Evolutionary conservation across 2,329 filamentous ascomycete genomes (phyloP), one percentile per base, ranked within the genome.

Genomic region (Talaromyces islandicus): DNA sequence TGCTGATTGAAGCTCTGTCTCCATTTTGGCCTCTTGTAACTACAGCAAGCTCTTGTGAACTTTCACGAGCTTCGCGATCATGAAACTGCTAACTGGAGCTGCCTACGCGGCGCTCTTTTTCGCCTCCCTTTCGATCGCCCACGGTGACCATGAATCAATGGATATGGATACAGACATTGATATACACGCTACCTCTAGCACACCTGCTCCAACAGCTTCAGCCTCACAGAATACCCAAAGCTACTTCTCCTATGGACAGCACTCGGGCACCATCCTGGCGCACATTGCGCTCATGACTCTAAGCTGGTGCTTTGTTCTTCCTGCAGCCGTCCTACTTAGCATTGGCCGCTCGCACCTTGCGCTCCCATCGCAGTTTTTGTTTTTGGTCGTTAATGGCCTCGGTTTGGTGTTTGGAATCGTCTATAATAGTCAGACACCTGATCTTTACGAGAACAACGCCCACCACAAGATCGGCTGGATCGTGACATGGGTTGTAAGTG

Each of bases 381-480:
- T 93, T 71, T 73, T 89, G 50, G 75, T 80, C 1, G 71, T 81
- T 35, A 91, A 92, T 70, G 81, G 79, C 2, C 65, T 88, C 1
- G 90, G 88, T 19, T 66, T 92, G 27, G 69, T 90, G 12, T 71
- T 89, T 25, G 86, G 84, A 7, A 81, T 84, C 55, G 77, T 91
- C 35, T 96, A 96, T 78, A 91, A 94, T 71, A 81, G 83, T 60
- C 85, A 83, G 64, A 96, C 91, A 0, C 91, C 92, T 0, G 90
- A 96, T 70, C 78, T 97, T 21, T 97, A 96, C 71, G 86, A 87
- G 30, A 88, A 89, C 70, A 96, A 96, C 70, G 85, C 88, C n/a
- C 92, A 97, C 73, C 87, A 92, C 77, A 92, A 90, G 72, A 82
- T 93, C 50, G 92, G 92, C 59, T 97, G 93, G 93, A 80, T 90